phyloP scores from a whole-genome alignment of 192 early-diverging fungal genomes.

The Podila verticillata region DNA sequence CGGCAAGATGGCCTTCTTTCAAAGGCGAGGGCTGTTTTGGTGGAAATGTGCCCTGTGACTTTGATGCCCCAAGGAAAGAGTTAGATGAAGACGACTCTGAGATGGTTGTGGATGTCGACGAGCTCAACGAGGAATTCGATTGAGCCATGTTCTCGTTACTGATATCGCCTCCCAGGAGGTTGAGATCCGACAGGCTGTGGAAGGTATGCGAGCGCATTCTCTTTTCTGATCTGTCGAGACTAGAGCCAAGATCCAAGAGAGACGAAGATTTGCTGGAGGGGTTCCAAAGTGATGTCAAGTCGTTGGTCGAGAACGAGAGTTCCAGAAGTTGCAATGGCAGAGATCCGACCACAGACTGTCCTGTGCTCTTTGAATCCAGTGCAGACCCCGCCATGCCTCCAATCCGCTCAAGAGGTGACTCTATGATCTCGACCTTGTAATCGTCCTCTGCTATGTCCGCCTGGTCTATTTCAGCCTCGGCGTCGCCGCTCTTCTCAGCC shows the following conservation, averaged over 20 bases:
- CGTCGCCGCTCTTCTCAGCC: constrained; percentile 7
- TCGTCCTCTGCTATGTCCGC: too few relatives aligned
- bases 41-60: not conserved
- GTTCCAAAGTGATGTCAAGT: constrained; percentile 19
- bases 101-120: not conserved
- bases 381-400: not conserved
- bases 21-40: constrained; percentile 11
- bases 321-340: constrained; percentile 20
- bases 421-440: not conserved
- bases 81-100: too few relatives aligned
- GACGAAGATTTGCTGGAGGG: not conserved
- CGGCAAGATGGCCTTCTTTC: not conserved
- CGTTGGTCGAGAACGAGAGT: constrained; percentile 34
- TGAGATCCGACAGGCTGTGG: constrained; percentile 11
- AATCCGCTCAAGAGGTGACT: not conserved
- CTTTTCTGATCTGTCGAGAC: constrained; percentile 9
- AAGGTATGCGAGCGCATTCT: constrained; percentile 18
- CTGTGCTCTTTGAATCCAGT: not conserved
- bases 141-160: constrained; percentile 1
- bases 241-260: not conserved
- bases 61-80: not conserved
- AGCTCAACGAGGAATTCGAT: not conserved
- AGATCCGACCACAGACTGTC: not conserved
- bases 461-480: too few relatives aligned
- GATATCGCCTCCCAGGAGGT: not conserved